Percentiles rank a stretch among this genome's conserved stretches.
Evolutionary conservation across 31 red algal species (phyloP).

Genomic region (Pterothamnion heteromorphum): DNA sequence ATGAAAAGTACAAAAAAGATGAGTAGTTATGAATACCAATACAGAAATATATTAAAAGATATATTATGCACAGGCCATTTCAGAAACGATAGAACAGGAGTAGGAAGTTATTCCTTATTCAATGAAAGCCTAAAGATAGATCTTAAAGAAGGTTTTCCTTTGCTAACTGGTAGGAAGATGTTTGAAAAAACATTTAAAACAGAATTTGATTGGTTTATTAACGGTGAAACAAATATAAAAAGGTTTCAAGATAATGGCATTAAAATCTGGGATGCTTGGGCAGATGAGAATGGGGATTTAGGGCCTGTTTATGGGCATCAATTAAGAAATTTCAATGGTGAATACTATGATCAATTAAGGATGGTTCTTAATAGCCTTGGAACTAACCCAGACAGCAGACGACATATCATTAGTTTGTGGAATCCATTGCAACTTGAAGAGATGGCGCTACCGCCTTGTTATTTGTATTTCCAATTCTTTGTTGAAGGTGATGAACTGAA

Average conservation of each 20-base stretch:
- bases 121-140: background rate
- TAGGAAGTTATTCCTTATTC: background rate
- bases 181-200: background rate
- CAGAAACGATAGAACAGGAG: background rate
- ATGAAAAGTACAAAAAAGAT: too few relatives aligned
- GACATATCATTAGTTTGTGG: background rate
- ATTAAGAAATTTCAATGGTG: background rate
- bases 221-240: background rate
- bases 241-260: background rate
- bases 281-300: constrained; percentile 22
- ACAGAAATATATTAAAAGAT: background rate
- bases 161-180: background rate
- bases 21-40: background rate
- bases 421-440: background rate
- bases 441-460: background rate
- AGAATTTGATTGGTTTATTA: background rate
- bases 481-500: background rate
- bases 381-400: background rate
- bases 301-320: constrained; percentile 7
- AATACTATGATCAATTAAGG: background rate
- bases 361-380: background rate
- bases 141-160: background rate
- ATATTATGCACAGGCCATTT: background rate
- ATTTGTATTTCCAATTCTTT: background rate
- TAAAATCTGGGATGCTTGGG: constrained; percentile 8